A percentile compares a stretch with the other conserved stretches of the same genome.
Conservation (phyloP, 2,329 filamentous ascomycete species). For the Fusarium cyanostomum region DNA sequence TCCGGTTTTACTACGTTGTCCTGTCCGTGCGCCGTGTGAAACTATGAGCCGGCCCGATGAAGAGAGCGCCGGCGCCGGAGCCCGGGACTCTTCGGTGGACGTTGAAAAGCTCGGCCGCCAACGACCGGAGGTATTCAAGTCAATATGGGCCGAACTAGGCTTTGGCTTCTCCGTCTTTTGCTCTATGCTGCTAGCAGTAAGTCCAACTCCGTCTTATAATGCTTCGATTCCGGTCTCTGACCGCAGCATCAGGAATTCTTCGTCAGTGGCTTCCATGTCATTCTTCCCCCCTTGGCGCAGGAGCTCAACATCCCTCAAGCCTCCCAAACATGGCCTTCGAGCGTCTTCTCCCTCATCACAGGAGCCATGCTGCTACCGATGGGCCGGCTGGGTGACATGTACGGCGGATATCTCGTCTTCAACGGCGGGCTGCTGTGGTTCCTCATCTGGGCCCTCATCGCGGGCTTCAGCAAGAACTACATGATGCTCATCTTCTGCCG, state of each 20-base stretch:
- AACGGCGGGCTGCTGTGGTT: conserved; percentile 71
- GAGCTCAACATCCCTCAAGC: conserved; percentile 71
- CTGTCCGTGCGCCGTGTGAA: neutral
- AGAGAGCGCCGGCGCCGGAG: conserved; percentile 17
- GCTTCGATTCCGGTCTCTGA: conserved; percentile 1
- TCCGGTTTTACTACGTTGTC: neutral
- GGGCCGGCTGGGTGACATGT: conserved; percentile 70
- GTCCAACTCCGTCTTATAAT: neutral
- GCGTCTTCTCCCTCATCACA: conserved; percentile 66
- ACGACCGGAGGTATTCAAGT: conserved; percentile 37
- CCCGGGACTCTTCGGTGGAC: conserved; percentile 22
- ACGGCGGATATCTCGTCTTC: conserved; percentile 70
- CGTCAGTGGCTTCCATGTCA: conserved; percentile 47
- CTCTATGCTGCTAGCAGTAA: conserved; percentile 41
- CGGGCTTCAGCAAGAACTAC: conserved; percentile 73
- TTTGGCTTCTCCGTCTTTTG: conserved; percentile 38
- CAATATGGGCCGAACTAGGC: conserved; percentile 37
- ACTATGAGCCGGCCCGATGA: conserved; percentile 27
- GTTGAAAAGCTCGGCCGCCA: conserved; percentile 42
- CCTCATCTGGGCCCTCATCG: conserved; percentile 72
- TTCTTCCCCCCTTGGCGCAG: conserved; percentile 71
- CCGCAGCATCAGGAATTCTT: conserved; percentile 38
- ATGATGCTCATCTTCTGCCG: conserved; percentile 78
- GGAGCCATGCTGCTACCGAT: conserved; percentile 69
- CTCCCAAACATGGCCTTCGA: conserved; percentile 72